Evolutionary conservation across 2,329 filamentous ascomycete species (phyloP).

Genomic region (Trichoderma cornu-damae): DNA sequence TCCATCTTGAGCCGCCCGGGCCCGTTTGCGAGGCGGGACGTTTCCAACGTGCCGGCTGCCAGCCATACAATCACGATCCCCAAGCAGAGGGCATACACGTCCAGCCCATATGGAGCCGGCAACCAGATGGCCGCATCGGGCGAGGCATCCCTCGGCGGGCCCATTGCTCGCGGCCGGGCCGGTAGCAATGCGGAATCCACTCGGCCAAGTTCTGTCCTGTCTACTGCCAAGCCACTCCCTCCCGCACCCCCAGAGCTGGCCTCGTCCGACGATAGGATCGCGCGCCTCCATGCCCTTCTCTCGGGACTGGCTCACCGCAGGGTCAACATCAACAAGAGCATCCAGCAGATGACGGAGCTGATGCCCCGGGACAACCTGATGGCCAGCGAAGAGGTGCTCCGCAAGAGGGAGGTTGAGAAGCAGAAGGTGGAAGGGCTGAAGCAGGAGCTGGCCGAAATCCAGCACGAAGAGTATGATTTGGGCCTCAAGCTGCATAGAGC

Average conservation of each 20-base stretch:
- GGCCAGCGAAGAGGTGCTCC: constrained; percentile 58
- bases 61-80: background rate
- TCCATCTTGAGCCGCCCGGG: constrained; percentile 33
- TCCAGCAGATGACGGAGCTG: constrained; percentile 71
- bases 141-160: background rate
- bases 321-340: constrained; percentile 65
- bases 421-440: constrained; percentile 62
- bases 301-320: constrained; percentile 61
- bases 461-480: constrained; percentile 71
- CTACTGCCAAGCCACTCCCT: constrained; percentile 55
- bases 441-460: constrained; percentile 65
- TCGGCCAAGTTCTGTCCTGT: constrained; percentile 32
- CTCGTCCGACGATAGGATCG: constrained; percentile 55
- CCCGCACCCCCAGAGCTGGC: constrained; percentile 55
- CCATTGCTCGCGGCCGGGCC: constrained; percentile 1
- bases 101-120: background rate
- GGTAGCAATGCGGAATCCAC: constrained; percentile 10
- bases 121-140: background rate
- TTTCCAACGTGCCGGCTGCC: constrained; percentile 22
- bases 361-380: constrained; percentile 67
- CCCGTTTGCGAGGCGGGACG: constrained; percentile 26
- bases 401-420: constrained; percentile 53
- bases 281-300: constrained; percentile 60
- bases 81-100: background rate
- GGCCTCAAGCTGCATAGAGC: constrained; percentile 69